Evolutionary conservation across 148 eudicot genomes (phyloP).

Genomic region (Polygonum maritimum): DNA sequence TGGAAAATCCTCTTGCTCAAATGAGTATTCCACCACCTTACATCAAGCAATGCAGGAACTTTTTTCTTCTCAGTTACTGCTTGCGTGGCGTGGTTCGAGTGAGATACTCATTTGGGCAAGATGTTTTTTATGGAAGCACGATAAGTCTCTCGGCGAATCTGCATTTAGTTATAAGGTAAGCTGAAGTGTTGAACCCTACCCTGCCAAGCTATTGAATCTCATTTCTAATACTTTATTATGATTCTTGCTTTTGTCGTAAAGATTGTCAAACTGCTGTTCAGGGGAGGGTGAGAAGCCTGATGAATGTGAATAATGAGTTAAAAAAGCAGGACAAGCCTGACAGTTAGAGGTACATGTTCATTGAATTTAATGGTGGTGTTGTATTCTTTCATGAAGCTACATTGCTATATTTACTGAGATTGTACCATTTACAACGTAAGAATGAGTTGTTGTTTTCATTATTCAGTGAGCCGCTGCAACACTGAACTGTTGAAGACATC

Average conservation of each 20-base stretch:
- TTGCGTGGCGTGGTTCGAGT: background rate
- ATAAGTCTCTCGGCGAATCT: background rate
- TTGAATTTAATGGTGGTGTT: too few relatives aligned
- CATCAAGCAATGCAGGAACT: background rate
- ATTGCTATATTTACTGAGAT: too few relatives aligned
- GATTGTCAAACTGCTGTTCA: too few relatives aligned
- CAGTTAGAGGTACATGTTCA: too few relatives aligned
- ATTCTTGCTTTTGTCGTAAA: too few relatives aligned
- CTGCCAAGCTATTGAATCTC: background rate
- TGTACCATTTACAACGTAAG: too few relatives aligned
- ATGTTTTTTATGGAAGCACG: slow-evolving; percentile 16
- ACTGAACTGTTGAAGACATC: background rate
- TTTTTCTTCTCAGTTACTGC: background rate
- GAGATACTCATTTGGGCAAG: slow-evolving; percentile 25
- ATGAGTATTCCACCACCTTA: slow-evolving; percentile 23
- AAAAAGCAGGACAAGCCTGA: too few relatives aligned
- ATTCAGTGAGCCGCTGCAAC: background rate
- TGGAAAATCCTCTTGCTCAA: slow-evolving; percentile 30
- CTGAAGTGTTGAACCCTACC: background rate
- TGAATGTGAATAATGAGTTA: too few relatives aligned
- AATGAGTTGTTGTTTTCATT: too few relatives aligned
- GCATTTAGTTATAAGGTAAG: background rate
- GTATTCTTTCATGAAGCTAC: too few relatives aligned
- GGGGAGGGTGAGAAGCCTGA: too few relatives aligned
- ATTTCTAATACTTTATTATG: background rate